A percentile compares a stretch with the other conserved stretches of the same genome.
These are phyloP conservation scores for Diutina ranongensis DNA, from an alignment of 1,139 yeast species.

Conservation along the genomic window DNA sequence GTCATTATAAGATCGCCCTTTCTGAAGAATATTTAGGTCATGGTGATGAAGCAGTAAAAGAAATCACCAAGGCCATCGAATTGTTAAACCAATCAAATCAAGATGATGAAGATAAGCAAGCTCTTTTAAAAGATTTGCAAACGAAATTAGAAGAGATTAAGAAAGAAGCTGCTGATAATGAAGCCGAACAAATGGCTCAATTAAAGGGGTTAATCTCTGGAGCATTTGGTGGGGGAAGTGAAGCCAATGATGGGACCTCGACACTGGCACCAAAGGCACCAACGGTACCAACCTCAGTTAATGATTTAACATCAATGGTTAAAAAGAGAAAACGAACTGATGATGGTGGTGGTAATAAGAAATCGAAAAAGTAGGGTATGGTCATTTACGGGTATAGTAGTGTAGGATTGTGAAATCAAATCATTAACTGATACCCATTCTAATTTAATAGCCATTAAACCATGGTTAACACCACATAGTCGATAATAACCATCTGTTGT, in stretches of 20 bases:
- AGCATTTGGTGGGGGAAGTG: constrained; percentile 12
- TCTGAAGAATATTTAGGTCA: constrained; percentile 65
- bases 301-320: constrained; percentile 46
- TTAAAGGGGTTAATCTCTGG: constrained; percentile 56
- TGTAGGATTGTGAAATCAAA: too few species aligned
- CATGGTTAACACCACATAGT: too few species aligned
- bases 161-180: constrained; percentile 37
- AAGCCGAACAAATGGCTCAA: constrained; percentile 45
- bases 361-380: not conserved
- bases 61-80: constrained; percentile 36
- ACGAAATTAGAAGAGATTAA: constrained; percentile 40
- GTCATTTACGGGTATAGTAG: too few species aligned
- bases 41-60: constrained; percentile 46
- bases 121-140: constrained; percentile 41
- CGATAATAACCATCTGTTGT: too few species aligned
- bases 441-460: too few species aligned
- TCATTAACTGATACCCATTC: too few species aligned
- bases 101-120: constrained; percentile 34
- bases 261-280: constrained; percentile 8
- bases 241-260: constrained; percentile 6
- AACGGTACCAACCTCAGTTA: constrained; percentile 18
- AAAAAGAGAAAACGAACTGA: constrained; percentile 30
- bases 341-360: not conserved
- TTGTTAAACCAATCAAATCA: constrained; percentile 17
- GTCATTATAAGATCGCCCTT: constrained; percentile 70